These are phyloP conservation scores for Alternaria panax DNA, from an alignment of 2,329 filamentous ascomycete species.

Conservation along the genomic window DNA sequence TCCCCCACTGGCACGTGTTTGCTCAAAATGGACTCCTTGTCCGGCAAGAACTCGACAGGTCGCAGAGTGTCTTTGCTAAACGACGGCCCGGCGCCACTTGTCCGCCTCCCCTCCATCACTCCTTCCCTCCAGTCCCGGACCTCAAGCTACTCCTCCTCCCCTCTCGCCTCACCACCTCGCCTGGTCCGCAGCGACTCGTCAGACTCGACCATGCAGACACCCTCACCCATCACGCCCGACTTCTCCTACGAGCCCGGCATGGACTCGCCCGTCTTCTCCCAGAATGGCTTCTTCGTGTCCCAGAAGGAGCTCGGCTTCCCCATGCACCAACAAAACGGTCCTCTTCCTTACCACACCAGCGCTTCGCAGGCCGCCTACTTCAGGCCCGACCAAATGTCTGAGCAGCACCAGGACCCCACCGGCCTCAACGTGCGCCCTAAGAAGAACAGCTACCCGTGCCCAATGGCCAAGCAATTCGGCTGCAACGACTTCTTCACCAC, in stretches of 20 bases:
- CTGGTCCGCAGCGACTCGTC: slow-evolving; percentile 57
- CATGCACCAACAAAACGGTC: slow-evolving; percentile 30
- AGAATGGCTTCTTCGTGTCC: slow-evolving; percentile 38
- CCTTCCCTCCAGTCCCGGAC: slow-evolving; percentile 50
- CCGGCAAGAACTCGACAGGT: slow-evolving; percentile 59
- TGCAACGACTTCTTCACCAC: slow-evolving; percentile 85
- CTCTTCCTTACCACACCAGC: slow-evolving; percentile 34
- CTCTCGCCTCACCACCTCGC: slow-evolving; percentile 55
- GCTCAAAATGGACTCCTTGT: slow-evolving; percentile 53
- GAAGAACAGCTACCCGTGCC: slow-evolving; percentile 77
- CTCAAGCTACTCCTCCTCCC: slow-evolving; percentile 56
- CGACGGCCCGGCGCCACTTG: slow-evolving; percentile 50
- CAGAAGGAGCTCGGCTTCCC: slow-evolving; percentile 36
- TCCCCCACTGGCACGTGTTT: slow-evolving; percentile 41
- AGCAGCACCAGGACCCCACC: slow-evolving; percentile 22
- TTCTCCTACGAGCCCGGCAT: slow-evolving; percentile 43
- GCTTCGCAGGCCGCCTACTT: slow-evolving; percentile 32
- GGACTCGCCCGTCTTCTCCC: slow-evolving; percentile 39
- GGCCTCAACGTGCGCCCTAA: slow-evolving; percentile 54
- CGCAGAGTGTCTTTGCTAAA: slow-evolving; percentile 60
- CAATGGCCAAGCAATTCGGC: slow-evolving; percentile 72
- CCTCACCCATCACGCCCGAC: slow-evolving; percentile 58
- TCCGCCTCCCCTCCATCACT: slow-evolving; percentile 47
- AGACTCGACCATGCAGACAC: slow-evolving; percentile 55
- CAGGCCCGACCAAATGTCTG: slow-evolving; percentile 18